Evolutionary conservation across 2,329 filamentous ascomycete species (phyloP).

Genomic region (Fusarium albosuccineum): DNA sequence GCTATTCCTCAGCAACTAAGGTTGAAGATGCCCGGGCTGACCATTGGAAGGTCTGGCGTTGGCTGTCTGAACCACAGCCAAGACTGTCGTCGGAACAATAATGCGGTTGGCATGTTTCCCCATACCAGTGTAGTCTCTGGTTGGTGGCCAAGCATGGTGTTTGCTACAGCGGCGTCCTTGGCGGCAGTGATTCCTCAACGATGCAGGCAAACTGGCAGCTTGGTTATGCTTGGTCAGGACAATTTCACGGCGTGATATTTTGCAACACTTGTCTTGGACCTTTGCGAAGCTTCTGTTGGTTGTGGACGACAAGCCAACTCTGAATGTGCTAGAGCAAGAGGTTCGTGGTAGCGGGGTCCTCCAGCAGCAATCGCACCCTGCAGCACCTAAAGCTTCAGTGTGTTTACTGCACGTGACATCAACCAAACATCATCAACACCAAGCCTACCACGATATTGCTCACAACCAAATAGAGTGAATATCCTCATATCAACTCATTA

Average conservation of each 20-base stretch:
- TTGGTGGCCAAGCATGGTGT: constrained; percentile 3
- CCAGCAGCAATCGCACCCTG: too few species aligned
- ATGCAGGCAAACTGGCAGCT: background rate
- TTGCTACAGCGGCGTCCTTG: constrained; percentile 3
- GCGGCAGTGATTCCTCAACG: background rate
- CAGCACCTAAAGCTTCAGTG: too few species aligned
- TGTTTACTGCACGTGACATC: background rate
- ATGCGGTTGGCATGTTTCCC: background rate
- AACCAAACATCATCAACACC: constrained; percentile 17
- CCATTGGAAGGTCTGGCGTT: constrained; percentile 1
- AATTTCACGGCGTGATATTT: too few species aligned
- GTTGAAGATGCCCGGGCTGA: background rate
- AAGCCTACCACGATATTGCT: too few species aligned
- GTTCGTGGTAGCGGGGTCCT: too few species aligned
- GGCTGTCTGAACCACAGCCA: background rate
- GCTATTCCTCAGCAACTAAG: background rate
- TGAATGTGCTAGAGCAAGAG: too few species aligned
- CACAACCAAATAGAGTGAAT: background rate
- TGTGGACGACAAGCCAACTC: too few species aligned
- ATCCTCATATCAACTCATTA: background rate
- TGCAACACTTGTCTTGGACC: too few species aligned
- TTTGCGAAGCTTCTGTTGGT: too few species aligned
- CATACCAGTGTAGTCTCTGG: background rate
- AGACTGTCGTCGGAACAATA: background rate
- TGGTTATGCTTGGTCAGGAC: too few species aligned